Evolutionary conservation across 2,329 filamentous ascomycete genomes (phyloP).

Genomic region (Sclerotinia subarctica): DNA sequence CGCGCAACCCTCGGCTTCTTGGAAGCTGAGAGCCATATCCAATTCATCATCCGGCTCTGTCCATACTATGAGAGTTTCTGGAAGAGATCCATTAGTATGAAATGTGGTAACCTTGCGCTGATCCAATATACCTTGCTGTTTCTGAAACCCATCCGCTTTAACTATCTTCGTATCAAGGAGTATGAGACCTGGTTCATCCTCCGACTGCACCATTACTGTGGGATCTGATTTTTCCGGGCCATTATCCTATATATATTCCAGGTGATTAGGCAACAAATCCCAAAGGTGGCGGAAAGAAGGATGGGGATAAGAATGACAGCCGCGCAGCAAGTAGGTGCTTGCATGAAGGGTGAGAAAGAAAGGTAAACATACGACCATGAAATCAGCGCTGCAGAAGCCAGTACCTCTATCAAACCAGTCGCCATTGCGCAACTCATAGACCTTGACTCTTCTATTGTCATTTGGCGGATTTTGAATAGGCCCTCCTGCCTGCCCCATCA

Average conservation of each 20-base stretch:
- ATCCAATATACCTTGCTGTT: slow-evolving; percentile 76
- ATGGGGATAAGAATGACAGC: background rate
- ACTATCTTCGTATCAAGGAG: slow-evolving; percentile 86
- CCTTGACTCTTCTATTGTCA: slow-evolving; percentile 83
- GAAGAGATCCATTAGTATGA: slow-evolving; percentile 31
- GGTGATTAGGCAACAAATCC: slow-evolving; percentile 34
- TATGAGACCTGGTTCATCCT: slow-evolving; percentile 81
- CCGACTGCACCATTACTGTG: slow-evolving; percentile 85
- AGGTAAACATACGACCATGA: slow-evolving; percentile 33
- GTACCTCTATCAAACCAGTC: slow-evolving; percentile 99
- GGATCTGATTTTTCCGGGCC: slow-evolving; percentile 71
- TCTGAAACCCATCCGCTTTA: slow-evolving; percentile 95
- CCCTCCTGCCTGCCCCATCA: slow-evolving; percentile 66
- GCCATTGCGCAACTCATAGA: slow-evolving; percentile 97
- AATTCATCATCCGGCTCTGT: slow-evolving; percentile 79
- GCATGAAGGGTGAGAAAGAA: slow-evolving; percentile 11
- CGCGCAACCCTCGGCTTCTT: slow-evolving; percentile 91
- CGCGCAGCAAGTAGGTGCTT: background rate
- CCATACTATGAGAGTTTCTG: slow-evolving; percentile 97
- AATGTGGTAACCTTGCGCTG: slow-evolving; percentile 29
- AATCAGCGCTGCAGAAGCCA: slow-evolving; percentile 78
- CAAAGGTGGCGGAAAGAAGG: slow-evolving; percentile 10
- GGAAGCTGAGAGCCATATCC: slow-evolving; percentile 97
- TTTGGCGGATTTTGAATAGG: slow-evolving; percentile 50
- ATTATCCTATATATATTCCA: slow-evolving; percentile 45